Evolutionary conservation across 2,329 filamentous ascomycete genomes (phyloP).

Genomic region (Rutstroemia sp.): DNA sequence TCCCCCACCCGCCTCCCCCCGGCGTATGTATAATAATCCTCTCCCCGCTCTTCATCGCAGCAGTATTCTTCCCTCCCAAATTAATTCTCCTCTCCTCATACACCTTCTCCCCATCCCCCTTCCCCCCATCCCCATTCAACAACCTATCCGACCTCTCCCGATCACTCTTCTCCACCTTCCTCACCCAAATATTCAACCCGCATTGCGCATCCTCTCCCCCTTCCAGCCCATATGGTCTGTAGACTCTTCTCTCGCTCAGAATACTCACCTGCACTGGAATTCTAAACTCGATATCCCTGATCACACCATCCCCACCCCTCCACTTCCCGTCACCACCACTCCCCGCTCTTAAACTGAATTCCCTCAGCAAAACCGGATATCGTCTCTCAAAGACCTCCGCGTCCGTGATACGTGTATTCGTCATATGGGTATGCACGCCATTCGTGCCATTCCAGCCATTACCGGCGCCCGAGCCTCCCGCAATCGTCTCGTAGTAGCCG

Average conservation of each 20-base stretch:
- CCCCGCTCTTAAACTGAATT: slow-evolving; percentile 56
- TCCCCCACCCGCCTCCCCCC: slow-evolving; percentile 72
- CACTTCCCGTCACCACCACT: slow-evolving; percentile 59
- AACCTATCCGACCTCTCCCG: slow-evolving; percentile 39
- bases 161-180: slow-evolving; percentile 55
- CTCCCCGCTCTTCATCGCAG: slow-evolving; percentile 68
- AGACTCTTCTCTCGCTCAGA: slow-evolving; percentile 67
- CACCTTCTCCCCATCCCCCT: slow-evolving; percentile 33
- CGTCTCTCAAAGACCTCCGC: slow-evolving; percentile 69
- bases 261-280: slow-evolving; percentile 73
- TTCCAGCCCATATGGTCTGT: slow-evolving; percentile 72
- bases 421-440: slow-evolving; percentile 76
- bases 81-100: slow-evolving; percentile 58
- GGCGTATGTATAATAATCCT: slow-evolving; percentile 72
- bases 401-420: slow-evolving; percentile 77
- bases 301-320: slow-evolving; percentile 63
- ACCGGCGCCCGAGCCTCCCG: slow-evolving; percentile 68
- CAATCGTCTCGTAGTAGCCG: slow-evolving; percentile 83
- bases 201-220: slow-evolving; percentile 74
- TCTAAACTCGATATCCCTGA: slow-evolving; percentile 75
- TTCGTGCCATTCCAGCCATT: slow-evolving; percentile 63
- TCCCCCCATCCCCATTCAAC: slow-evolving; percentile 18
- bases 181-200: slow-evolving; percentile 82
- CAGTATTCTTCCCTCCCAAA: slow-evolving; percentile 72
- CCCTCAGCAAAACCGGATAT: slow-evolving; percentile 64